phyloP scores from a whole-genome alignment of 495 filamentous ascomycete genomes.

The Penicillium subrubescens region DNA sequence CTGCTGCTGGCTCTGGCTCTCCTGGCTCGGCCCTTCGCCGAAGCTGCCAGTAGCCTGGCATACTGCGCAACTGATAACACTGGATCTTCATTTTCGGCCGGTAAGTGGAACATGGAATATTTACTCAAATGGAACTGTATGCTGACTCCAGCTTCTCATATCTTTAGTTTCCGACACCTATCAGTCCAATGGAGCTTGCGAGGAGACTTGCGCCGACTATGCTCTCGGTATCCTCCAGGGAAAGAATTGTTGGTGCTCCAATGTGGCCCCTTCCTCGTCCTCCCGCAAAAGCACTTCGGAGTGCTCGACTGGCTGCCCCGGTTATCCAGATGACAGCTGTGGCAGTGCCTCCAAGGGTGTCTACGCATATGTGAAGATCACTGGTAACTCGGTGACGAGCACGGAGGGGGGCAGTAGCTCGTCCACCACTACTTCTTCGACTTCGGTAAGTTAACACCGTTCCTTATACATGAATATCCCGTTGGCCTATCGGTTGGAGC shows the following conservation, averaged over 20 bases:
- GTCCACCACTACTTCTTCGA: constrained; percentile 16
- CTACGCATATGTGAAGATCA: constrained; percentile 59
- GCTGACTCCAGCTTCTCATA: constrained; percentile 17
- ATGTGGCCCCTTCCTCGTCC: constrained; percentile 60
- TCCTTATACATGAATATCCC: not conserved
- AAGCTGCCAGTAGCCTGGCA: constrained; percentile 25
- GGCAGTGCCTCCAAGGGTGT: constrained; percentile 55
- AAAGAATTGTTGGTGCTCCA: constrained; percentile 74
- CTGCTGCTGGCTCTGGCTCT: constrained; percentile 18
- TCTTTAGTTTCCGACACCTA: constrained; percentile 53
- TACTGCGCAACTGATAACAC: constrained; percentile 55
- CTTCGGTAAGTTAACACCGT: constrained; percentile 24
- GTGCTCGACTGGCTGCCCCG: constrained; percentile 65
- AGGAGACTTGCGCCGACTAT: constrained; percentile 56
- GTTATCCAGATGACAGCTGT: constrained; percentile 66
- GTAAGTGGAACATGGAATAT: constrained; percentile 28
- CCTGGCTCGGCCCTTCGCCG: constrained; percentile 20
- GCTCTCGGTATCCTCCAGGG: constrained; percentile 70
- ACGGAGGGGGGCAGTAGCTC: constrained; percentile 36
- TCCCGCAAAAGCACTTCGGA: constrained; percentile 35
- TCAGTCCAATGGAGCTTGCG: constrained; percentile 69
- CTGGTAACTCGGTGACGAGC: constrained; percentile 32
- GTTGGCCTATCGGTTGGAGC: not conserved
- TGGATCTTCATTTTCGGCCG: constrained; percentile 31
- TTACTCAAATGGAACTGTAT: not conserved